These are phyloP conservation scores for Ceratocystis cubensis DNA, from an alignment of 2,329 filamentous ascomycete genomes.

Conservation along the genomic window DNA sequence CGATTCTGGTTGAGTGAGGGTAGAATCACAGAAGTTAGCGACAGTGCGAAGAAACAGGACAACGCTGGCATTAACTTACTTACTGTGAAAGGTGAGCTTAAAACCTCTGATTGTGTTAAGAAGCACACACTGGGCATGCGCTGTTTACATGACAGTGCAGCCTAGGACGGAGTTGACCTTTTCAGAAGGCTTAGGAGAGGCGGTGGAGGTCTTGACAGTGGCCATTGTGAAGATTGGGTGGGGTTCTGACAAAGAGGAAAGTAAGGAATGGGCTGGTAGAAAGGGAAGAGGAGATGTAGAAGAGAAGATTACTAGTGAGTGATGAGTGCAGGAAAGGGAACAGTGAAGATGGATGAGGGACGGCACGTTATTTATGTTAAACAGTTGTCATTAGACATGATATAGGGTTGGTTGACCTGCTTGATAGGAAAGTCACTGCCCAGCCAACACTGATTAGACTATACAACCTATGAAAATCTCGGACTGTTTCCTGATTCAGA, in stretches of 20 bases:
- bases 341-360: background rate
- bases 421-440: background rate
- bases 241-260: no score
- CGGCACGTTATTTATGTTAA: background rate
- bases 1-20: background rate
- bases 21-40: background rate
- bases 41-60: background rate
- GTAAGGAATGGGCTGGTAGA: no score
- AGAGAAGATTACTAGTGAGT: background rate
- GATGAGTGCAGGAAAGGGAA: slow-evolving; percentile 7
- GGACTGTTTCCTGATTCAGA: background rate
- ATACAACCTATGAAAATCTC: background rate
- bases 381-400: background rate
- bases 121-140: no score
- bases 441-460: no score
- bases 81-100: background rate
- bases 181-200: background rate
- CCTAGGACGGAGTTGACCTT: background rate
- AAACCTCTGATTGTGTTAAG: background rate
- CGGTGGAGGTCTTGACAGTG: background rate
- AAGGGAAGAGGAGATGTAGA: no score
- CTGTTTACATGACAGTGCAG: slow-evolving; percentile 4
- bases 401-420: background rate
- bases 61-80: background rate
- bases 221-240: no score